A percentile compares a stretch with the other conserved stretches of the same genome.
These are phyloP conservation scores for Hemisphaericaspora xylofermentans DNA, from an alignment of 1,139 yeast genomes.

Conservation along the genomic window DNA sequence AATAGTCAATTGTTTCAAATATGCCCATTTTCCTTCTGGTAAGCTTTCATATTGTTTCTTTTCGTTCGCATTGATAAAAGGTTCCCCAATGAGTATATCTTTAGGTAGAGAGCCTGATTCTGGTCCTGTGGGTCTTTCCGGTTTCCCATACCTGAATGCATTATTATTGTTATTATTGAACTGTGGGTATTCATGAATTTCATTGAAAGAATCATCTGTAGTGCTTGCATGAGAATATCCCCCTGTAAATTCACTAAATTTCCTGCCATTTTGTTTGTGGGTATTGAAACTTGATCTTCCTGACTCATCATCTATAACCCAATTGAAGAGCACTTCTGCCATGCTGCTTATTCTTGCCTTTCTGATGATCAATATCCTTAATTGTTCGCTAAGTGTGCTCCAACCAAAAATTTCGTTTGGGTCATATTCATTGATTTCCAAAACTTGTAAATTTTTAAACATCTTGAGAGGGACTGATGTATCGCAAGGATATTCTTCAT, in stretches of 20 bases:
- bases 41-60: slow-evolving; percentile 23
- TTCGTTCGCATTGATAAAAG: background rate
- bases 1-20: slow-evolving; percentile 56
- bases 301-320: slow-evolving; percentile 57
- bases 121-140: slow-evolving; percentile 20
- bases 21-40: slow-evolving; percentile 51
- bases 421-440: slow-evolving; percentile 59
- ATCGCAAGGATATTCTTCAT: slow-evolving; percentile 72
- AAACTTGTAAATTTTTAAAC: slow-evolving; percentile 61
- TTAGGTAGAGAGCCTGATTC: slow-evolving; percentile 30
- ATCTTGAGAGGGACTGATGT: slow-evolving; percentile 62
- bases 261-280: slow-evolving; percentile 18
- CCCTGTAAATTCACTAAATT: slow-evolving; percentile 8
- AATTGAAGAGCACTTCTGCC: slow-evolving; percentile 47
- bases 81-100: slow-evolving; percentile 19
- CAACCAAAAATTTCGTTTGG: slow-evolving; percentile 69
- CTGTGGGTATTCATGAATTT: slow-evolving; percentile 11
- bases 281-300: slow-evolving; percentile 42
- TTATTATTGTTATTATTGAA: slow-evolving; percentile 18
- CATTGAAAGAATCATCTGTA: slow-evolving; percentile 13
- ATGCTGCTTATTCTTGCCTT: slow-evolving; percentile 52
- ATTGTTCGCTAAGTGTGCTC: slow-evolving; percentile 55
- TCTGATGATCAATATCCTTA: slow-evolving; percentile 54
- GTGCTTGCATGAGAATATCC: slow-evolving; percentile 11
- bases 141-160: slow-evolving; percentile 25